Evolutionary conservation across 1,284 basidiomycete genomes (phyloP), one percentile per base, ranked within the genome.

Genomic region (Amylostereum areolatum): DNA sequence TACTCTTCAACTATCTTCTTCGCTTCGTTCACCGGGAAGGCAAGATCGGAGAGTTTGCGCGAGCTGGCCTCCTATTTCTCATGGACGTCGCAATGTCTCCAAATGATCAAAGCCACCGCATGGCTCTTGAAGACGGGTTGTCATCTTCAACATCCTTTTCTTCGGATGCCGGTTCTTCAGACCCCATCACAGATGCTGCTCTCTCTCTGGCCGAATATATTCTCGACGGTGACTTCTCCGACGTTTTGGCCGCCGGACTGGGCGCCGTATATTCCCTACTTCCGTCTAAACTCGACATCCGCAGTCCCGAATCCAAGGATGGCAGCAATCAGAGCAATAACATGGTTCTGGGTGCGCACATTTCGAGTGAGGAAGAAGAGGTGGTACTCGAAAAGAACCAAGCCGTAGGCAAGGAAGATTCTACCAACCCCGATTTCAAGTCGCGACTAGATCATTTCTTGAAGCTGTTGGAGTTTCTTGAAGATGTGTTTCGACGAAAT

Each of bases 1-100:
- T 96, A 8, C 74, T 97, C 9, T 97, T 98, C 75, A 92, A 95
- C 57, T 97, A 97, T 62, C 83, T 99, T 33, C 81, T 98, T 18
- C 91, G 94, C 3, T 98, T 95, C 62, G 89, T 94, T 24, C 96
- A 98, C 63, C 82, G 94, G 47, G 95, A 98, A 69, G 93, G 93
- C 29, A 81, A 88, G 31, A 93, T 92, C 29, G 96, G 96, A 11
- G 94, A 97, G 63, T 91, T 92, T 61, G 93, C 96, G 3, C 82
- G 96, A 8, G 92, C 92, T 3, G 96, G 95, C 6, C 69, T 98
- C 32, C 71, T 96, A 11, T 93, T 96, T 66, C 77, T 98, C 41
- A 89, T 98, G 80, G 93, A 97, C 60, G 88, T 97, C 35, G 92
- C 92, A 3, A 93, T 95, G 83, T 86, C 85, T 29, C 81, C 85